These are phyloP conservation scores for Trichocomaceae sp. DNA, from an alignment of 2,329 filamentous ascomycete genomes.

Conservation along the genomic window DNA sequence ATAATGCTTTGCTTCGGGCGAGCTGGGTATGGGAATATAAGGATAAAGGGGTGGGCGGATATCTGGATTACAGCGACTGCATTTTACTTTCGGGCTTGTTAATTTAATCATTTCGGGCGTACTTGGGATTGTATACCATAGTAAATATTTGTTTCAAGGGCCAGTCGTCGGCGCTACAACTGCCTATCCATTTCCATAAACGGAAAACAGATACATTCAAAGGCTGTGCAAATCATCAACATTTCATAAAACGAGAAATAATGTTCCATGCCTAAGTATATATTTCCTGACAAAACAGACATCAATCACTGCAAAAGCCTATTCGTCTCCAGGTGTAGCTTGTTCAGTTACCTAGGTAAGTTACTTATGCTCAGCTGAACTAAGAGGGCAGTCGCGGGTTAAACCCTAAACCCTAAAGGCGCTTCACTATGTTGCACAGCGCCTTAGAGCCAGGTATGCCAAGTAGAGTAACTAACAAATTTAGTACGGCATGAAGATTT, in stretches of 20 bases:
- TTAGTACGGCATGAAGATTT: too few relatives aligned
- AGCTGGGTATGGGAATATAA: neutral
- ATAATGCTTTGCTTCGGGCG: neutral
- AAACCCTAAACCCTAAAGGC: too few relatives aligned
- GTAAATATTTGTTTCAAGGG: neutral
- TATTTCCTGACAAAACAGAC: neutral
- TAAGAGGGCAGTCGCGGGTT: too few relatives aligned
- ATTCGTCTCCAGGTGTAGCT: too few relatives aligned
- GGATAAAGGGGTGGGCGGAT: neutral
- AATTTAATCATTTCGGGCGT: neutral
- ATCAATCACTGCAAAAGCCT: neutral
- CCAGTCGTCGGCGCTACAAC: neutral
- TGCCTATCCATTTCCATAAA: neutral
- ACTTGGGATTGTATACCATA: neutral
- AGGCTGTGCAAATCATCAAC: neutral
- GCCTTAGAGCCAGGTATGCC: too few relatives aligned
- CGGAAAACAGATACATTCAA: neutral
- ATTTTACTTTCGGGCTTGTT: neutral
- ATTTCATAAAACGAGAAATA: too few relatives aligned
- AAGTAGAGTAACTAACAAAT: too few relatives aligned
- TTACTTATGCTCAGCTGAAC: too few relatives aligned
- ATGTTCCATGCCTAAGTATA: too few relatives aligned
- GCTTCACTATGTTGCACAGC: too few relatives aligned
- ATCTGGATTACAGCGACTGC: neutral
- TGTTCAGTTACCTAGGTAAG: too few relatives aligned